Conservation (phyloP, 345 rosid genomes). For the Salix caprea region DNA sequence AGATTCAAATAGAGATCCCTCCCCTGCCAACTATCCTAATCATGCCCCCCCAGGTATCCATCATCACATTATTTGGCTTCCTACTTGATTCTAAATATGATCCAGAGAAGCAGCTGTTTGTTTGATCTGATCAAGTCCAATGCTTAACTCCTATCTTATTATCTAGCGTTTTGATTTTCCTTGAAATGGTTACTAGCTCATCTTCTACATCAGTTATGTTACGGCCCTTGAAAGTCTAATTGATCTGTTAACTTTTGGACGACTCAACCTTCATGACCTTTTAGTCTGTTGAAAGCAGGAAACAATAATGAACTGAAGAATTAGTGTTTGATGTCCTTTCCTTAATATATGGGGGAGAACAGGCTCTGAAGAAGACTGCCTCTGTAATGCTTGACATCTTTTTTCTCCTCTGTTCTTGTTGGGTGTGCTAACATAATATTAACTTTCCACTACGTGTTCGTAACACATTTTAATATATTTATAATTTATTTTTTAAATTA, state of each 20-base stretch:
- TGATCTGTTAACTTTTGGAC: not conserved
- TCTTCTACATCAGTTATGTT: not conserved
- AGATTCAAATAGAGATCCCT: slow-evolving; percentile 2
- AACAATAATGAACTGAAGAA: not conserved
- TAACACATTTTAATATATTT: no score
- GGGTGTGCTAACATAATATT: no score
- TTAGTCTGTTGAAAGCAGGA: not conserved
- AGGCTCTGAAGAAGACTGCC: no score
- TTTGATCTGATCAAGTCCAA: not conserved
- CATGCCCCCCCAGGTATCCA: slow-evolving; percentile 34
- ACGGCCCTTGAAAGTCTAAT: not conserved
- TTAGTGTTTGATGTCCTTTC: not conserved
- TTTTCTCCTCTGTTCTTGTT: no score
- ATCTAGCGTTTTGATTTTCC: not conserved
- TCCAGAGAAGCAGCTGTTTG: not conserved
- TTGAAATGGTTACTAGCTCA: not conserved
- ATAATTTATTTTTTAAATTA: no score
- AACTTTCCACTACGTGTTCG: no score
- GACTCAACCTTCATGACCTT: not conserved
- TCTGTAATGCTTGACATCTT: no score
- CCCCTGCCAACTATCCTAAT: not conserved
- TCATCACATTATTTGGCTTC: not conserved
- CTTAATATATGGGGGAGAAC: no score
- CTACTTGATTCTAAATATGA: not conserved
- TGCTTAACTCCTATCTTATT: not conserved